Percentiles rank a stretch among this genome's conserved stretches.
phyloP scores from a whole-genome alignment of 2,329 filamentous ascomycete species.

The Cercospora sp. region DNA sequence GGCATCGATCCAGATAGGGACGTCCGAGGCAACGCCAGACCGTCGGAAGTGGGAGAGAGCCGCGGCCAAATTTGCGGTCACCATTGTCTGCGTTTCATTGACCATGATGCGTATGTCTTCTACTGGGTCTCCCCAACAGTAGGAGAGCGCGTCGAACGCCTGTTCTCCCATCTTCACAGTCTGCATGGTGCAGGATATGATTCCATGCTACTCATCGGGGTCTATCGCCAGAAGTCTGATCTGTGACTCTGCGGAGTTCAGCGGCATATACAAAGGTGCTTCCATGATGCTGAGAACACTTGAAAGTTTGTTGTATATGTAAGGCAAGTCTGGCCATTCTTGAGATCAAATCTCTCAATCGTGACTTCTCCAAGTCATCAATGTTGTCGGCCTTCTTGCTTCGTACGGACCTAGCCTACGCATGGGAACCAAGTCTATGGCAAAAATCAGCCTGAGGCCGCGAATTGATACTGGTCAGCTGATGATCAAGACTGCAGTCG shows the following conservation, averaged over 20 bases:
- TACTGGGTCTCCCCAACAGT: constrained; percentile 4
- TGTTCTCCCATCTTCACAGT: neutral
- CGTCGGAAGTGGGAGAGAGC: neutral
- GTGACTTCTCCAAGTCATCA: neutral
- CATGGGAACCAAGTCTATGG: neutral
- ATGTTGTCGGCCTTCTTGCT: neutral
- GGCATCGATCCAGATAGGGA: neutral
- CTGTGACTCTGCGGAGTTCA: neutral
- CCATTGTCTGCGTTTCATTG: neutral
- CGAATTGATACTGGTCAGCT: neutral
- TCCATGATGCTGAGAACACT: neutral
- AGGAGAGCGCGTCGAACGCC: constrained; percentile 7
- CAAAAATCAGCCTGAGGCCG: neutral
- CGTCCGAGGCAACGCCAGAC: neutral
- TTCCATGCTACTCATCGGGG: neutral
- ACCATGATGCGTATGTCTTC: neutral
- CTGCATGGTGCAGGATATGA: neutral
- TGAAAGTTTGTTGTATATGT: neutral
- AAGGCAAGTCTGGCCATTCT: neutral
- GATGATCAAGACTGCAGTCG: neutral
- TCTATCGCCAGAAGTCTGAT: neutral
- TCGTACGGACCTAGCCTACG: neutral
- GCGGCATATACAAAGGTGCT: neutral
- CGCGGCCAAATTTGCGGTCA: neutral
- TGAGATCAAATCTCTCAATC: neutral